Percentiles rank a stretch among this genome's conserved stretches.
Conservation (phyloP, 1,284 basidiomycete species). For the Psilocybe mexicana region DNA sequence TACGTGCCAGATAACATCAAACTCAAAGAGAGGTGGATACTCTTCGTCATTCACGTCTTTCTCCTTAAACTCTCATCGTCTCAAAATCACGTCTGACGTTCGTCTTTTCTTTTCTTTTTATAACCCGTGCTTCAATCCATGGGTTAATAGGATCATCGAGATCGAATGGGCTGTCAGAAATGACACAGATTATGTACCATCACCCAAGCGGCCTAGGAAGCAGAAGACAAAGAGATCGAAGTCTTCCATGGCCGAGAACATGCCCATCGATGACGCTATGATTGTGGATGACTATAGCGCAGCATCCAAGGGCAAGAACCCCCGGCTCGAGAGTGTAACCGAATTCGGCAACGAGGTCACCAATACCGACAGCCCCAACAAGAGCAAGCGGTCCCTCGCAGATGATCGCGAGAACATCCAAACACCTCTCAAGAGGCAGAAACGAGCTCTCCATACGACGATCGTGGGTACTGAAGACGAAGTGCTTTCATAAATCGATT, state of each 20-base stretch:
- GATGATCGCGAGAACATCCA: constrained; percentile 25
- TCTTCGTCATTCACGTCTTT: constrained; percentile 59
- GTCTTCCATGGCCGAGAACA: constrained; percentile 17
- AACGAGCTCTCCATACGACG: constrained; percentile 7
- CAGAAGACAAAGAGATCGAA: constrained; percentile 30
- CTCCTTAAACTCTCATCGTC: constrained; percentile 46
- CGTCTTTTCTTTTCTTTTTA: constrained; percentile 24
- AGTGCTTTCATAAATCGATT: constrained; percentile 9
- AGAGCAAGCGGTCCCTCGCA: constrained; percentile 32
- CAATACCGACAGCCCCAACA: constrained; percentile 35
- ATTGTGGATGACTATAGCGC: constrained; percentile 28
- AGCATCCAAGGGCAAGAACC: constrained; percentile 12
- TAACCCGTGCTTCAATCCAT: constrained; percentile 27
- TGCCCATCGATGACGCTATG: constrained; percentile 25
- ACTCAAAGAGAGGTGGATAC: constrained; percentile 79
- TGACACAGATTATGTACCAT: constrained; percentile 56
- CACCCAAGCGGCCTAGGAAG: constrained; percentile 51
- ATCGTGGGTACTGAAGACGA: constrained; percentile 20
- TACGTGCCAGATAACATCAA: constrained; percentile 80
- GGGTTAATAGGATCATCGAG: constrained; percentile 62
- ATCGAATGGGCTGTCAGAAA: constrained; percentile 72
- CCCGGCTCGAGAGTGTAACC: constrained; percentile 16
- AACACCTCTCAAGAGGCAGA: constrained; percentile 42
- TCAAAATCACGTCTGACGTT: constrained; percentile 37
- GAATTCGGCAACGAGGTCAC: constrained; percentile 43